Base-by-base conservation (phyloP, 1,284 basidiomycete genomes). In the Pyrrhoderma lamaoense region DNA sequence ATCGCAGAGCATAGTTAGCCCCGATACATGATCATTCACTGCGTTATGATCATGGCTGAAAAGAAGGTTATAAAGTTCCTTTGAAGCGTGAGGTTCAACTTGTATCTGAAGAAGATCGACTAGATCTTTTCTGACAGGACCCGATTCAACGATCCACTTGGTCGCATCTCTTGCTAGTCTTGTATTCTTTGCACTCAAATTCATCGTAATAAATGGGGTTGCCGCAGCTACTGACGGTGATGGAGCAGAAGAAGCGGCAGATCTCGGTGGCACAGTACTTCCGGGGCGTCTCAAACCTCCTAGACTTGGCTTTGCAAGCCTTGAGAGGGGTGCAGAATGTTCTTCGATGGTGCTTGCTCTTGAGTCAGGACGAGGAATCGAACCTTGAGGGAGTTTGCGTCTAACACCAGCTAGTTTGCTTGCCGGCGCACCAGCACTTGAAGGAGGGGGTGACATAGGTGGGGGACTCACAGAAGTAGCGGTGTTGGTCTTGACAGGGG, bases 31-130 rank as follows among this genome's bases (percentile, higher is more conserved):
- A 64, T 99, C 96, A 61, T 93, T 94, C 59, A 99, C 87, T 1
- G 93, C 91, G 58, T 89, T 90, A 66, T 99, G 95, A 63, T 97
- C 95, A 58, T 89, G 91, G 64, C 93, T 96, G 72, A 99, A 99
- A 42, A 99, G 74, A 35, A 82, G 79, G 3, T 77, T 69, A n/a
- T 88, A 66, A 2, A 98, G 69, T 4, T 92, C 87, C 53, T 84
- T 82, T 9, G 87, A 86, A 11, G 80, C 75, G 61, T 89, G 79
- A 1, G 83, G 76, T 59, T 96, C 93, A 89, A 97, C 96, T 66
- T 99, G 96, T 57, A 79, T 79, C 56, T 93, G 87, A 36, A 99
- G 73, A 11, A 85, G 71, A 44, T 98, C 95, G 37, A 87, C 78
- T 16, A 96, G 77, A 62, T 98, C 94, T 61, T 92, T 89, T 50